Percentiles rank a stretch among this genome's conserved stretches.
Evolutionary conservation across 1,284 basidiomycete species (phyloP).

Genomic region (Tylopilus orsonianus): DNA sequence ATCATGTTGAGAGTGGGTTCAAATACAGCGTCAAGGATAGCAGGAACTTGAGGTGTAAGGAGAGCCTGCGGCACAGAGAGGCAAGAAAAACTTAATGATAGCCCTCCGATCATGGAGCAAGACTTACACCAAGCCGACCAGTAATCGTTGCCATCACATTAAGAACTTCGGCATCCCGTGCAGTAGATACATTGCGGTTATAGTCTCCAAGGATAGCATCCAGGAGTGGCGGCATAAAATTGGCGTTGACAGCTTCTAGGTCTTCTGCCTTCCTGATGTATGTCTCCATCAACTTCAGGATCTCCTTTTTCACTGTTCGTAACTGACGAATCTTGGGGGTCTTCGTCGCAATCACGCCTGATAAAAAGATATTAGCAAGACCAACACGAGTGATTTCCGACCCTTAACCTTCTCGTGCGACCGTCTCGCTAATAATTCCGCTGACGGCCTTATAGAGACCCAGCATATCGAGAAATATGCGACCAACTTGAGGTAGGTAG

Average conservation of each 20-base stretch:
- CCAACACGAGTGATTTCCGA: neutral
- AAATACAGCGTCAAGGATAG: constrained; percentile 96
- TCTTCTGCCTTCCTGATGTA: constrained; percentile 98
- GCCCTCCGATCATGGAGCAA: neutral
- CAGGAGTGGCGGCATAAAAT: constrained; percentile 93
- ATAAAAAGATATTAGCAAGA: constrained; percentile 7
- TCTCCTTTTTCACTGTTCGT: constrained; percentile 98
- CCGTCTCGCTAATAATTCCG: constrained; percentile 94
- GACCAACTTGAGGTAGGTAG: constrained; percentile 94
- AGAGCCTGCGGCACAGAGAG: constrained; percentile 67
- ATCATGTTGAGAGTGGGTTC: constrained; percentile 99
- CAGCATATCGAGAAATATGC: constrained; percentile 98
- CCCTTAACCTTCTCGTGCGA: constrained; percentile 77
- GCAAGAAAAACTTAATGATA: constrained; percentile 12
- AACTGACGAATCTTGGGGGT: constrained; percentile 95
- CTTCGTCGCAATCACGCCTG: constrained; percentile 92
- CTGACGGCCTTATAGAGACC: constrained; percentile 98
- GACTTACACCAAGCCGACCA: constrained; percentile 76
- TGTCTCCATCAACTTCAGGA: constrained; percentile 95
- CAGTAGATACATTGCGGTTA: constrained; percentile 89
- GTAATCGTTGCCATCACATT: constrained; percentile 99
- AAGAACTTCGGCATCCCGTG: constrained; percentile 95
- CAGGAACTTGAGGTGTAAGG: constrained; percentile 93
- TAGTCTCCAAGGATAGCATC: constrained; percentile 99
- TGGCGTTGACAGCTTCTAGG: constrained; percentile 87